Conservation (phyloP, 176 grass and related monocot genomes). For the Themeda triandra region DNA sequence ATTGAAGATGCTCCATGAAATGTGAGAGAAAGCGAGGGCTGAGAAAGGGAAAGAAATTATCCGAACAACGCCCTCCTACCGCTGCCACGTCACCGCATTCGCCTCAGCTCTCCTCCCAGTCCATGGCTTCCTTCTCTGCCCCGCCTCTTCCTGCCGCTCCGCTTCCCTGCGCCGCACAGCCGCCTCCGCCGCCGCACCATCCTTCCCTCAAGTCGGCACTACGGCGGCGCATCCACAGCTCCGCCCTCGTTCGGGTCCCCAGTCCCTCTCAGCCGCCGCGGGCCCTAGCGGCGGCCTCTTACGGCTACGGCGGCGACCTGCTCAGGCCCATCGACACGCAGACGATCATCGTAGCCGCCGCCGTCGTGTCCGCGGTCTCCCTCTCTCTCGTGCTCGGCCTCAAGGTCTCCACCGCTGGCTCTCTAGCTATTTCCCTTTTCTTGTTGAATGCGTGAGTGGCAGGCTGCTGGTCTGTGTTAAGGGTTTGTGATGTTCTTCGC, state of each 20-base stretch:
- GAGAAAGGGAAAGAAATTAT: background rate
- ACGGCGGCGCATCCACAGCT: background rate
- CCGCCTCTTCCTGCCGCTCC: slow-evolving; percentile 10
- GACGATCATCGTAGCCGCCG: slow-evolving; percentile 58
- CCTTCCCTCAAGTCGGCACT: background rate
- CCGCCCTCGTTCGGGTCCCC: background rate
- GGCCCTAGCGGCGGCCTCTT: background rate
- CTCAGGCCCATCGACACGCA: slow-evolving; percentile 71
- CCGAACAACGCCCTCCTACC: background rate
- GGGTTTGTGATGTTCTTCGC: slow-evolving; percentile 3
- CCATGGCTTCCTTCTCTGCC: slow-evolving; percentile 34
- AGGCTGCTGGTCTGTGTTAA: background rate
- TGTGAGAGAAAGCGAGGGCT: no score
- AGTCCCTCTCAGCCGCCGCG: background rate
- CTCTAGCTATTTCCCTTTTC: background rate
- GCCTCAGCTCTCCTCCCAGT: background rate
- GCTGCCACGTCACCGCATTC: background rate
- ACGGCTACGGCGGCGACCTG: slow-evolving; percentile 33
- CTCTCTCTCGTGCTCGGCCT: slow-evolving; percentile 78
- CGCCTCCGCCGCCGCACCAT: background rate
- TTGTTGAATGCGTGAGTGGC: background rate
- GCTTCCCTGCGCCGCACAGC: background rate
- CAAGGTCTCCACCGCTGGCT: slow-evolving; percentile 38
- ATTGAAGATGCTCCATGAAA: no score
- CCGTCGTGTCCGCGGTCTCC: slow-evolving; percentile 59